These are phyloP conservation scores for Alternaria longipes DNA, from an alignment of 2,329 filamentous ascomycete species.

Conservation along the genomic window DNA sequence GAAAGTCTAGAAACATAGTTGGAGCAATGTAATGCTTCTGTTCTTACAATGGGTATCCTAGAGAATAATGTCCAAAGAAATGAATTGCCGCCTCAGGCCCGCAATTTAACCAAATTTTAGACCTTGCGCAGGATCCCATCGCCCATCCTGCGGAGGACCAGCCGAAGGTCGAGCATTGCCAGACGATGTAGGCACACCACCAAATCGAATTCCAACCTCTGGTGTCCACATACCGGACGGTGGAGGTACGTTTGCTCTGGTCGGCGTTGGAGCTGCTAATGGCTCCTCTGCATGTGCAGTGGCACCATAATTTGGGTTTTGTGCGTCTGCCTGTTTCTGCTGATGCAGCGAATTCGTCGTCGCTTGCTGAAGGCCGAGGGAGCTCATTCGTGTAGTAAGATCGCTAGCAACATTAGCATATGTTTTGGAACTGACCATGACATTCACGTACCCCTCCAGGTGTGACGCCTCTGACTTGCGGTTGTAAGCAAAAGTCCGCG, in stretches of 20 bases:
- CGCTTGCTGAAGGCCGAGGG: constrained; percentile 61
- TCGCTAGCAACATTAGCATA: constrained; percentile 55
- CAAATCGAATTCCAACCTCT: constrained; percentile 82
- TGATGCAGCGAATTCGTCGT: constrained; percentile 55
- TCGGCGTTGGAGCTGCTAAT: constrained; percentile 60
- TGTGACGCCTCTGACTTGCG: constrained; percentile 81
- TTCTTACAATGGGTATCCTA: constrained; percentile 10
- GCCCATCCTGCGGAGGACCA: constrained; percentile 47
- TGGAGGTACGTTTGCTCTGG: constrained; percentile 48
- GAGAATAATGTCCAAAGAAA: neutral
- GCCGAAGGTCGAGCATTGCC: constrained; percentile 43
- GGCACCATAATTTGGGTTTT: constrained; percentile 67
- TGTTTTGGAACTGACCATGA: neutral
- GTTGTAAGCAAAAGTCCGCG: constrained; percentile 79
- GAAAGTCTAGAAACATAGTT: neutral
- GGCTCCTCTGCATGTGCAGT: constrained; percentile 60
- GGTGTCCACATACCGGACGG: constrained; percentile 76
- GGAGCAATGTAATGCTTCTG: neutral
- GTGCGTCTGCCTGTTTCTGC: constrained; percentile 60
- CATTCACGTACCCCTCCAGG: constrained; percentile 72
- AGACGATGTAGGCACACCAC: constrained; percentile 52
- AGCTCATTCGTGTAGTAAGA: constrained; percentile 67
- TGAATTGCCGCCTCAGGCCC: neutral
- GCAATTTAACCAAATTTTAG: constrained; percentile 50
- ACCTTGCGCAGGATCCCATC: constrained; percentile 53